Base-by-base conservation (phyloP, 495 filamentous ascomycete species). In the Penicillium argentinense region DNA sequence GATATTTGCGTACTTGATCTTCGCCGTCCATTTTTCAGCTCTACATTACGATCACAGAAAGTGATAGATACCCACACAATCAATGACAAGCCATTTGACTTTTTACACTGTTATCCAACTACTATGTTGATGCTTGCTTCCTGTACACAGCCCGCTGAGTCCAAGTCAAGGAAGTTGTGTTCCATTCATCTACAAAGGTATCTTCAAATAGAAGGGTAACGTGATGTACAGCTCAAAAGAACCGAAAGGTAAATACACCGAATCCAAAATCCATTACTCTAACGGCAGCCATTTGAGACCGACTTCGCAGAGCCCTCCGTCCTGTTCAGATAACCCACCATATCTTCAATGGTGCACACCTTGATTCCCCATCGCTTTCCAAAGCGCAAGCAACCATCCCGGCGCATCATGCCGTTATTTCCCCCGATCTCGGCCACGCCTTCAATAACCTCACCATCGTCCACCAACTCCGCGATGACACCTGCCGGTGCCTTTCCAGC, bases 321-420 rank as follows among this genome's bases (percentile, higher is more conserved):
- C 50, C 56, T 80, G 69, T 95, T 86, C 38, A 97, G 62, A 66
- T 92, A 88, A 45, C 64, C 73, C 28, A 91, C 86, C 68, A 98
- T 68, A 64, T 88, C 90, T 62, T 91, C 91, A 69, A 98, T 97
- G 6, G 93, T 97, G 66, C 91, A 95, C 29, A 95, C 89, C 71
- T 85, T 91, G 51, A 97, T 69, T 8, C 90, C 91, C 85, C 88
- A 97, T 63, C 77, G 82, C 67, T 80, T 80, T 9, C 90, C 95
- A 78, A 98, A 98, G 24, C 69, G 77, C 61, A 98, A 74, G 63
- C 93, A 97, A 3, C 79, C 86, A 77, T 97, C 91, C 47, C 90
- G 80, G 54, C 91, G 71, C 88, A 97, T 87, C 93, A 97, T 98
- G 2, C 83, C 88, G 14, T 84, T 82, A 28, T 81, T 80, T 13